Evolutionary conservation across 441 rosid genomes (phyloP).

Genomic region (Adansonia rubrostipa): DNA sequence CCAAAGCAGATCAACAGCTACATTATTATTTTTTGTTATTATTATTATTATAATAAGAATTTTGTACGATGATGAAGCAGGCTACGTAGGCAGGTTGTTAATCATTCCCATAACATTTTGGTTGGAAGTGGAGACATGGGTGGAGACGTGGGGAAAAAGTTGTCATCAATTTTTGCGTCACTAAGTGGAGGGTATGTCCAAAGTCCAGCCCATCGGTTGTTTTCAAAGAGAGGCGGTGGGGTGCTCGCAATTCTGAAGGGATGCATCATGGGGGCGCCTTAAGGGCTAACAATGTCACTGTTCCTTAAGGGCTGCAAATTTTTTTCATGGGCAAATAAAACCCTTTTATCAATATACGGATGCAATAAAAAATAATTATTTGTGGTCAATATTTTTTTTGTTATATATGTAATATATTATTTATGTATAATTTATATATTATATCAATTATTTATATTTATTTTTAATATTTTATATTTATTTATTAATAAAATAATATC

Average conservation of each 20-base stretch:
- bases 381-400: neutral
- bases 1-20: too few relatives aligned
- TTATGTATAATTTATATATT: too few relatives aligned
- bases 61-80: conserved; percentile 49
- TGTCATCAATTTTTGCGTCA: conserved; percentile 25
- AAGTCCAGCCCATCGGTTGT: conserved; percentile 36
- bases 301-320: conserved; percentile 24
- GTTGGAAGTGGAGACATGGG: conserved; percentile 40
- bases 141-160: conserved; percentile 35
- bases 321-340: conserved; percentile 30
- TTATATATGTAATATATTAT: too few relatives aligned
- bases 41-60: too few relatives aligned
- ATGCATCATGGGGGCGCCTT: too few relatives aligned
- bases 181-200: conserved; percentile 52
- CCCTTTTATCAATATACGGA: neutral
- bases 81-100: conserved; percentile 62
- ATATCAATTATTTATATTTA: neutral
- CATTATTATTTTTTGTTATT: neutral
- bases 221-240: conserved; percentile 48
- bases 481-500: too few relatives aligned
- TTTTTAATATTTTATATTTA: neutral
- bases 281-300: conserved; percentile 2
- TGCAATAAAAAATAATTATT: neutral
- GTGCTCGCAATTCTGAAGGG: conserved; percentile 40
- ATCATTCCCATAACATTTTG: conserved; percentile 53